Evolutionary conservation across 116 monocot species (phyloP), one percentile per base, ranked within the genome.

Genomic region (Phalaenopsis hybrid): DNA sequence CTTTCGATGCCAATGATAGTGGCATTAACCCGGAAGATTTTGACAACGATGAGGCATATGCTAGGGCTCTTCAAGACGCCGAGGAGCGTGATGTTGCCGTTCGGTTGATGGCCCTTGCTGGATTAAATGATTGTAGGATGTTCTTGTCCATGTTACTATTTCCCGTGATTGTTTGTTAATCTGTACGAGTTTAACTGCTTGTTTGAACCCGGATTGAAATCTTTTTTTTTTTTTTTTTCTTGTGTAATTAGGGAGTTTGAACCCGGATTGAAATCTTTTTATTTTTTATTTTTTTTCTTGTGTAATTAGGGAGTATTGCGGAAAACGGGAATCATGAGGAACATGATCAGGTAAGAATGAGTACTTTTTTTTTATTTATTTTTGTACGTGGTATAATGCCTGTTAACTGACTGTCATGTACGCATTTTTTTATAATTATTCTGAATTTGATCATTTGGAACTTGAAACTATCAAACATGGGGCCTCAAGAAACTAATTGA

Each of bases 41-140:
- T 75, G 90, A 87, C 61, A 84, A 84, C 75, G 98, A 95, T 41
- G 98, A 99, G 82, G 92, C 92, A 2, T 99, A 84, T 83, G 95
- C 93, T 0, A 86, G 93, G 86, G 98, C 92, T 15, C 78, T 99
- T 78, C 98, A 99, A 87, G 95, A 95, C 4, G 95, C 85, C 0
- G 98, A 93, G 81, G 93, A 92, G 78, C 88, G 84, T 51, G 92
- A 88, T n/a, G 84, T 95, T 13, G 95, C 95, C 28, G 81, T 81
- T 11, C 85, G 90, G 48, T 89, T 99, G 85, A 93, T 93, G 95
- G 88, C 86, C 1, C 86, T 95, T 79, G 82, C 95, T 11, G 98
- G 98, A 44, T 83, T 95, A 59, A 87, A 88, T 77, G 95, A 92
- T 58, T 93, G 95, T 95, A 78, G 84, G 85, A 21, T 44, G 15